Conservation (phyloP, 495 filamentous ascomycete species). For the Neurospora hispaniola region DNA sequence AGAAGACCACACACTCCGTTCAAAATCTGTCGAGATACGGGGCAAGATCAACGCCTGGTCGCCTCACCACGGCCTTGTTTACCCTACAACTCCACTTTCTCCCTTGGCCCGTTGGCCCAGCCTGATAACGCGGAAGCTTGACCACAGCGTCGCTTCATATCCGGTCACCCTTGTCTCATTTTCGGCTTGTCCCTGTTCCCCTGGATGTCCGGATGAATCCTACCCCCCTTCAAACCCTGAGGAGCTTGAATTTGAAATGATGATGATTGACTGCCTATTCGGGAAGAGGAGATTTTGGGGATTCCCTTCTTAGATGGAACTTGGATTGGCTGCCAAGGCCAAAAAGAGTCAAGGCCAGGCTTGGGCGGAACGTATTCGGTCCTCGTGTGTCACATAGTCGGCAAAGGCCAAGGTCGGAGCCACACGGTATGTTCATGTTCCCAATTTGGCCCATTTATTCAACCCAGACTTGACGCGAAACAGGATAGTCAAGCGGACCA, state of each 20-base stretch:
- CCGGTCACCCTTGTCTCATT: background rate
- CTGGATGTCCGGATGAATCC: background rate
- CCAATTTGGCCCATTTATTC: conserved; percentile 2
- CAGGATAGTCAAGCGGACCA: conserved; percentile 3
- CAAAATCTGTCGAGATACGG: background rate
- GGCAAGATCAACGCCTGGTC: conserved; percentile 6
- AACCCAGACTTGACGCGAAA: conserved; percentile 1
- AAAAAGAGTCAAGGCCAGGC: background rate
- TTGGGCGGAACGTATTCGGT: background rate
- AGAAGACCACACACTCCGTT: background rate
- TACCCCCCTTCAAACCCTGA: background rate
- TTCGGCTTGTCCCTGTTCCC: background rate
- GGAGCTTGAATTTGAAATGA: background rate
- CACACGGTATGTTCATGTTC: background rate
- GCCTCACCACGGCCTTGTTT: conserved; percentile 13
- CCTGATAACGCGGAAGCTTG: background rate
- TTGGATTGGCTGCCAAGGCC: background rate
- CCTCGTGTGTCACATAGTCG: background rate
- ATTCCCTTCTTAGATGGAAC: background rate
- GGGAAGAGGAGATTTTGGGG: background rate
- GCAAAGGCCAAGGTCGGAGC: background rate
- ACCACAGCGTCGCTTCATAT: background rate
- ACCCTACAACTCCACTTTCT: conserved; percentile 3
- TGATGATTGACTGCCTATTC: background rate
- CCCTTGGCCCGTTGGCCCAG: conserved; percentile 7